These are phyloP conservation scores for Saccharum spontaneum DNA, from an alignment of 176 grass and related monocot species.

Conservation along the genomic window DNA sequence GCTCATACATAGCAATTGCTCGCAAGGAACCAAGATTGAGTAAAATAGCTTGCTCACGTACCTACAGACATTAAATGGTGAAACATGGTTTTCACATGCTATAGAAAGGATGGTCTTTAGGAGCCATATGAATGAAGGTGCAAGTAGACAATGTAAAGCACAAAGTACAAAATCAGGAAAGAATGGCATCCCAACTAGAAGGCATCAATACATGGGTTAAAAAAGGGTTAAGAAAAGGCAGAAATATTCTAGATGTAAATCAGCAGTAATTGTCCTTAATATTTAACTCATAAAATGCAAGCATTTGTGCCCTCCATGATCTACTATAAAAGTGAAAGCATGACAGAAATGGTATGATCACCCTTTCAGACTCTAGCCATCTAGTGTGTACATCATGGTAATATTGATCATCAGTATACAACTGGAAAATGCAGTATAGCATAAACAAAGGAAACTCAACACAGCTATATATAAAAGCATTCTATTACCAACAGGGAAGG, in stretches of 20 bases:
- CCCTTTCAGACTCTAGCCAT: not conserved
- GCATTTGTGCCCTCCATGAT: conserved; percentile 20
- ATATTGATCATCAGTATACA: conserved; percentile 10
- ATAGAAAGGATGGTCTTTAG: conserved; percentile 19
- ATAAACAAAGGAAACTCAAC: not conserved
- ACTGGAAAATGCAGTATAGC: not conserved
- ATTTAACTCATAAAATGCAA: conserved; percentile 20
- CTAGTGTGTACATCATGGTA: not conserved
- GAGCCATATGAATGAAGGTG: conserved; percentile 16
- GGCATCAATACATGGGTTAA: not conserved
- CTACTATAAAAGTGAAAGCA: conserved; percentile 14
- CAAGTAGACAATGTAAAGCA: not conserved
- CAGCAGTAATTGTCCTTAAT: not conserved
- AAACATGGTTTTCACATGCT: conserved; percentile 29
- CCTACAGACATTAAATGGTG: conserved; percentile 46
- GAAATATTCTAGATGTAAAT: conserved; percentile 17
- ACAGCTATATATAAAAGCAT: not conserved
- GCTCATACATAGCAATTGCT: conserved; percentile 93
- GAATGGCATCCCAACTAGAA: not conserved
- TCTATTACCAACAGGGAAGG: conserved; percentile 84
- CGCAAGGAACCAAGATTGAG: conserved; percentile 90
- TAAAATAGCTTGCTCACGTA: conserved; percentile 94
- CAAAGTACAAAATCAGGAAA: not conserved
- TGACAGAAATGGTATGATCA: not conserved
- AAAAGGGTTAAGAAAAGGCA: not conserved